Percentiles rank a stretch among this genome's conserved stretches.
phyloP scores from a whole-genome alignment of 192 early-diverging fungal species.

The Podila epicladia region DNA sequence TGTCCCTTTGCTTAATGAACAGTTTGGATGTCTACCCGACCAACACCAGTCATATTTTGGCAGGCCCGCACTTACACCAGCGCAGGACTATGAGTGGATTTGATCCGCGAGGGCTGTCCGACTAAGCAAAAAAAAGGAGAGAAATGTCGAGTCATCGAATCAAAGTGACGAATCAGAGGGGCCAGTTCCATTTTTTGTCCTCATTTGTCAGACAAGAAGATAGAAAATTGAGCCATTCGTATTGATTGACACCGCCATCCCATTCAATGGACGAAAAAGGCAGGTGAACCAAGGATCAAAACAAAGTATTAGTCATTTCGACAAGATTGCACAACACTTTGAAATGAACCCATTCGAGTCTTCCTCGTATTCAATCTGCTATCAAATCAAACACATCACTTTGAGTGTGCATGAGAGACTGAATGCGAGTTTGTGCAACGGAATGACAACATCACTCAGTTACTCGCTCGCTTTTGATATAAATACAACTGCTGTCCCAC shows the following conservation, averaged over 20 bases:
- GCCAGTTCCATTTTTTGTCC: background rate
- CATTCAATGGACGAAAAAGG: background rate
- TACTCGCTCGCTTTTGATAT: background rate
- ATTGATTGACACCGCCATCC: background rate
- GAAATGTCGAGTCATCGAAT: background rate
- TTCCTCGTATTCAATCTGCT: background rate
- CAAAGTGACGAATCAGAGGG: conserved; percentile 3
- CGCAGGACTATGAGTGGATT: too few relatives aligned
- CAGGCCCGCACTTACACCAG: too few relatives aligned
- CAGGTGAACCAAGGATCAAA: too few relatives aligned
- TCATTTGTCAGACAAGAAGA: background rate
- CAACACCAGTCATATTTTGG: too few relatives aligned
- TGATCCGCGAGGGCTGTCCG: too few relatives aligned
- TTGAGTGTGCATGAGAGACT: background rate
- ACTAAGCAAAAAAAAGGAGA: too few relatives aligned
- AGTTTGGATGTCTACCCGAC: too few relatives aligned
- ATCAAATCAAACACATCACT: conserved; percentile 11
- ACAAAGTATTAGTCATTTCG: too few relatives aligned
- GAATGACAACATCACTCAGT: background rate
- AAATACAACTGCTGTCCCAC: background rate
- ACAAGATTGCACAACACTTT: background rate
- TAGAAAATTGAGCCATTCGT: background rate
- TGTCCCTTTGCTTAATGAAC: too few relatives aligned
- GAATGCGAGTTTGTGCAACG: background rate
- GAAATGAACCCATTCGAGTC: too few relatives aligned